phyloP scores from a whole-genome alignment of 345 rosid genomes.

The Populus simonii region DNA sequence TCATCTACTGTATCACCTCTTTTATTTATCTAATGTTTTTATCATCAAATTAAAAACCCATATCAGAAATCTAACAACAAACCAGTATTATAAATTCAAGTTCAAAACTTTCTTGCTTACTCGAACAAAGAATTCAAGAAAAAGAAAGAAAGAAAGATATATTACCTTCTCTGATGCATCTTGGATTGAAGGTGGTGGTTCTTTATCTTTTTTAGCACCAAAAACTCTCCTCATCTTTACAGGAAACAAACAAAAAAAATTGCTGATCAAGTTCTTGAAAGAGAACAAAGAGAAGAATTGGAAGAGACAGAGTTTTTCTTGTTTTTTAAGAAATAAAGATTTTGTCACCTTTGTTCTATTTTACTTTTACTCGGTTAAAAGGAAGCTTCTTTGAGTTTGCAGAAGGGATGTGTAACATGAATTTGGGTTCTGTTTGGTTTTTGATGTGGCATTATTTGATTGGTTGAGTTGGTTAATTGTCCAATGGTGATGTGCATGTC shows the following conservation, averaged over 20 bases:
- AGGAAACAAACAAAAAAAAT: not conserved
- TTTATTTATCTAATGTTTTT: constrained; percentile 53
- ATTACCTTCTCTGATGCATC: constrained; percentile 86
- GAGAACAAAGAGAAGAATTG: not conserved
- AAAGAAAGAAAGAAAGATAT: not conserved
- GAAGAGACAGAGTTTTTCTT: not conserved
- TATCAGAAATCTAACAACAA: not conserved
- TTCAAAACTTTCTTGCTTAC: not conserved
- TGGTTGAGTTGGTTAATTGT: not conserved
- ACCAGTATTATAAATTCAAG: not conserved
- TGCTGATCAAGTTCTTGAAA: not conserved
- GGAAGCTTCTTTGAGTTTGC: not conserved
- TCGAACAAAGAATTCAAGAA: not conserved
- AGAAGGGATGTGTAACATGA: not conserved
- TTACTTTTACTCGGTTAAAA: not conserved
- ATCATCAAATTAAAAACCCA: not conserved
- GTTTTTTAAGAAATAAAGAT: not conserved
- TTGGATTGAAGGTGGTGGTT: constrained; percentile 77
- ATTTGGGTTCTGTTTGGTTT: not conserved
- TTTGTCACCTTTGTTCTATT: not conserved
- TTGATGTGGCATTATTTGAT: not conserved
- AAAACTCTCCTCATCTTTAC: constrained; percentile 79
- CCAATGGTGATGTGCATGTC: not conserved
- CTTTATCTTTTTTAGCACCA: constrained; percentile 87
- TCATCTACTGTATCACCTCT: constrained; percentile 92